A percentile compares a stretch with the other conserved stretches of the same genome.
Evolutionary conservation across 257 asterid genomes (phyloP).

Genomic region (Capsicum rhomboideum): DNA sequence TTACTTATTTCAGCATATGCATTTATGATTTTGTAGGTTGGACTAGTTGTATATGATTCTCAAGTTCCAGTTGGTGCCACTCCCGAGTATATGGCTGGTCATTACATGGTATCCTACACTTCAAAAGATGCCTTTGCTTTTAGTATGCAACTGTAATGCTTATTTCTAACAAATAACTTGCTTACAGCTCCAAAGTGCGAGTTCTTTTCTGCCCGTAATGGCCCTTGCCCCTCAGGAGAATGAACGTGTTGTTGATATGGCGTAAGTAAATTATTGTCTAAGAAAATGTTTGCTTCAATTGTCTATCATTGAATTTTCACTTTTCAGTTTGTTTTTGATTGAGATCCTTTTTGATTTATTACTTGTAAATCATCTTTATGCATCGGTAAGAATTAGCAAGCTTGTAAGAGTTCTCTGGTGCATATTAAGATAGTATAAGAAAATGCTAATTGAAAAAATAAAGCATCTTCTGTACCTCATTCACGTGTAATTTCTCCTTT

Average conservation of each 20-base stretch:
- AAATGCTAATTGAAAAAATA: neutral
- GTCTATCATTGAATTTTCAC: neutral
- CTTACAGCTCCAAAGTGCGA: conserved; percentile 82
- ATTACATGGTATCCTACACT: conserved; percentile 68
- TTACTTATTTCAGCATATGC: neutral
- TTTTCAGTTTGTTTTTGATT: neutral
- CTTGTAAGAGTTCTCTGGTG: neutral
- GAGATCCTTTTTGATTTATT: neutral
- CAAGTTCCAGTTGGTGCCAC: conserved; percentile 98
- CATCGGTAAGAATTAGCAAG: neutral
- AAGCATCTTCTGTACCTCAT: neutral
- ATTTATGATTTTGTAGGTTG: conserved; percentile 44
- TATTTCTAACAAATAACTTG: conserved; percentile 21
- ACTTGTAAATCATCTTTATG: neutral
- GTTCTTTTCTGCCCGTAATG: conserved; percentile 93
- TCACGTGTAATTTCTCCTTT: neutral
- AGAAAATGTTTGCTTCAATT: neutral
- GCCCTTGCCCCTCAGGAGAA: conserved; percentile 98
- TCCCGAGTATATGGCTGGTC: conserved; percentile 98
- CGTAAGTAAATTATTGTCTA: conserved; percentile 44
- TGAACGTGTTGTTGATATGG: conserved; percentile 86
- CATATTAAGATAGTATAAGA: neutral
- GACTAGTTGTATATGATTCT: conserved; percentile 89
- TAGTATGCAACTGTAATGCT: neutral
- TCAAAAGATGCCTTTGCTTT: neutral